Percentiles rank a stretch among this genome's conserved stretches.
Conservation (phyloP, 208 protist genomes). For the Wallacemonas sp. region DNA sequence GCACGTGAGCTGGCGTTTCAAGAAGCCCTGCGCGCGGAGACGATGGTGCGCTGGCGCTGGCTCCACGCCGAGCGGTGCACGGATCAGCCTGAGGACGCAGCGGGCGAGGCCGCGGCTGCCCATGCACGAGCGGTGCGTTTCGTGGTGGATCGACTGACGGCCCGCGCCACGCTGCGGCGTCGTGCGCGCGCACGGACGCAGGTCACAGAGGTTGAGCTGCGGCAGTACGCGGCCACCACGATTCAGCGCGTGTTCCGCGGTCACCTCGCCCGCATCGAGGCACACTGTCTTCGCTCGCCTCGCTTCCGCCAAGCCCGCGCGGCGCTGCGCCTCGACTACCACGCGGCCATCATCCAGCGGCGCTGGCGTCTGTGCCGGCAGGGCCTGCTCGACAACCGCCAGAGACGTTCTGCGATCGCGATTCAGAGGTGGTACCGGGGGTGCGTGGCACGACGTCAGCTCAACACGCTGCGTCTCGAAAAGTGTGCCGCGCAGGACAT, state of each 20-base stretch:
- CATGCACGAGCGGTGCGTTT: slow-evolving; percentile 41
- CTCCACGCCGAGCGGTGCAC: slow-evolving; percentile 27
- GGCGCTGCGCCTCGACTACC: slow-evolving; percentile 1
- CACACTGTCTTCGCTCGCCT: slow-evolving; percentile 20
- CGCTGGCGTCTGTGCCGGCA: slow-evolving; percentile 21
- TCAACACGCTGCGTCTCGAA: slow-evolving; percentile 17
- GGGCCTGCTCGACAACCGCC: background rate
- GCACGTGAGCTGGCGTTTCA: slow-evolving; percentile 39
- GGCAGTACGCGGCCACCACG: slow-evolving; percentile 27
- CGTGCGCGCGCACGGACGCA: background rate
- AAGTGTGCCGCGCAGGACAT: background rate
- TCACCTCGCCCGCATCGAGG: slow-evolving; percentile 25
- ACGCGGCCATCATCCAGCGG: slow-evolving; percentile 24
- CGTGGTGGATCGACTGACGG: slow-evolving; percentile 56
- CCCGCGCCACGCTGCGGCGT: slow-evolving; percentile 49
- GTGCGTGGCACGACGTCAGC: slow-evolving; percentile 11
- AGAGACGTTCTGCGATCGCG: slow-evolving; percentile 9
- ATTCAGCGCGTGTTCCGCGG: slow-evolving; percentile 45
- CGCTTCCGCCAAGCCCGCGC: slow-evolving; percentile 7
- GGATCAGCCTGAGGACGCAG: background rate
- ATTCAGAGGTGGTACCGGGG: slow-evolving; percentile 36
- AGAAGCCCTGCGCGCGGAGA: slow-evolving; percentile 42
- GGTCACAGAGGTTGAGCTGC: slow-evolving; percentile 6
- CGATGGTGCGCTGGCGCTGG: slow-evolving; percentile 24
- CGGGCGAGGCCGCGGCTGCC: slow-evolving; percentile 10